These are phyloP conservation scores for Gleditsia sinensis DNA, from an alignment of 306 rosid species.

Conservation along the genomic window DNA sequence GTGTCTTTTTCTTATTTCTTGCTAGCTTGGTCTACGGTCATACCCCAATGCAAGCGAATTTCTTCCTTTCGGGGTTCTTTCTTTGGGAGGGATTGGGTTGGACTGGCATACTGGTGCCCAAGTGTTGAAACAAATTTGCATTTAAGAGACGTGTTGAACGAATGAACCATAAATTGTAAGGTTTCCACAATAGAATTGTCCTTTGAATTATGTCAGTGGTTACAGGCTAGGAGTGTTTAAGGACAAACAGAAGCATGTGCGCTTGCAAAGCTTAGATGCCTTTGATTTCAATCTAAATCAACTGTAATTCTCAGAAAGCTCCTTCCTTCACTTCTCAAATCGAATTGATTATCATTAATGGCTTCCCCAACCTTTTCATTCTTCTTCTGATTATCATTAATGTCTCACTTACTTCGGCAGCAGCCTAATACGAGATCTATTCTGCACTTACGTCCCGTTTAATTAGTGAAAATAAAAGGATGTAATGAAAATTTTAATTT, in stretches of 20 bases:
- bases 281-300: neutral
- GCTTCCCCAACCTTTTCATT: constrained; percentile 27
- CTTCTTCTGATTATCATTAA: too few relatives aligned
- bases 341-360: constrained; percentile 20
- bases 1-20: too few relatives aligned
- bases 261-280: neutral
- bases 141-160: neutral
- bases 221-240: neutral
- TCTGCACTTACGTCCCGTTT: too few relatives aligned
- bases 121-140: too few relatives aligned
- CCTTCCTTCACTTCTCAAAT: neutral
- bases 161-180: constrained; percentile 1
- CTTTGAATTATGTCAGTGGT: neutral
- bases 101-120: too few relatives aligned
- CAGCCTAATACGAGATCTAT: too few relatives aligned
- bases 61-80: neutral
- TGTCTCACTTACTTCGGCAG: constrained; percentile 2
- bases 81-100: too few relatives aligned
- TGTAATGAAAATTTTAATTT: too few relatives aligned
- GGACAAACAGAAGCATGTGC: neutral
- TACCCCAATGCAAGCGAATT: too few relatives aligned
- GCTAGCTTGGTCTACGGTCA: too few relatives aligned
- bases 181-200: neutral
- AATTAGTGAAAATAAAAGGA: too few relatives aligned
- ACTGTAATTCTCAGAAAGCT: constrained; percentile 1